Evolutionary conservation across 805 yeast genomes (phyloP).

Genomic region (Yamadazyma kitorensis): DNA sequence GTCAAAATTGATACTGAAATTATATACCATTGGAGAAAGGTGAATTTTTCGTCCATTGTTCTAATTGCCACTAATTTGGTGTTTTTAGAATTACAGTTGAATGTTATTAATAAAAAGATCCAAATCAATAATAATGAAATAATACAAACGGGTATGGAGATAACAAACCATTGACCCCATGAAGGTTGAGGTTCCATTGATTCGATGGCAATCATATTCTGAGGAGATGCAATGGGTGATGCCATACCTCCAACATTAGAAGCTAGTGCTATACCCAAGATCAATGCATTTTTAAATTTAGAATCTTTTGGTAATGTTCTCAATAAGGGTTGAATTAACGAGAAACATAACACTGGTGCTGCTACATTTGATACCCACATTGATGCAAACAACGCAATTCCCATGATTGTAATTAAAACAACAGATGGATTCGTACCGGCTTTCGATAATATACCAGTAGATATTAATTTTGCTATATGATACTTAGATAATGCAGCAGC

Average conservation of each 20-base stretch:
- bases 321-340: constrained; percentile 48
- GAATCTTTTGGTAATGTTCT: constrained; percentile 43
- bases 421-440: constrained; percentile 52
- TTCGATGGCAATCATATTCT: constrained; percentile 53
- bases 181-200: constrained; percentile 51
- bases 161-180: constrained; percentile 58
- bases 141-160: constrained; percentile 47
- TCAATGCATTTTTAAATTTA: constrained; percentile 37
- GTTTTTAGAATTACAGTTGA: constrained; percentile 49
- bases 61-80: constrained; percentile 55
- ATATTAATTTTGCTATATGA: constrained; percentile 48
- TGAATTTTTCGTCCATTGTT: constrained; percentile 62
- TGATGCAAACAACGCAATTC: constrained; percentile 49
- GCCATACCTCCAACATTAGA: constrained; percentile 57
- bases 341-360: constrained; percentile 53
- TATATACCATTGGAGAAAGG: constrained; percentile 73
- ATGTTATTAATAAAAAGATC: constrained; percentile 53
- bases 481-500: constrained; percentile 56
- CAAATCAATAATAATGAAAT: constrained; percentile 40
- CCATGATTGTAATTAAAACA: constrained; percentile 48
- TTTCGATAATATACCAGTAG: constrained; percentile 46
- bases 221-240: constrained; percentile 54
- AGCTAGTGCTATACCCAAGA: constrained; percentile 49
- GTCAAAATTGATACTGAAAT: constrained; percentile 65
- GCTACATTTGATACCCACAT: constrained; percentile 62